These are phyloP conservation scores for Luffa acutangula DNA, from an alignment of 306 rosid genomes.

Conservation along the genomic window DNA sequence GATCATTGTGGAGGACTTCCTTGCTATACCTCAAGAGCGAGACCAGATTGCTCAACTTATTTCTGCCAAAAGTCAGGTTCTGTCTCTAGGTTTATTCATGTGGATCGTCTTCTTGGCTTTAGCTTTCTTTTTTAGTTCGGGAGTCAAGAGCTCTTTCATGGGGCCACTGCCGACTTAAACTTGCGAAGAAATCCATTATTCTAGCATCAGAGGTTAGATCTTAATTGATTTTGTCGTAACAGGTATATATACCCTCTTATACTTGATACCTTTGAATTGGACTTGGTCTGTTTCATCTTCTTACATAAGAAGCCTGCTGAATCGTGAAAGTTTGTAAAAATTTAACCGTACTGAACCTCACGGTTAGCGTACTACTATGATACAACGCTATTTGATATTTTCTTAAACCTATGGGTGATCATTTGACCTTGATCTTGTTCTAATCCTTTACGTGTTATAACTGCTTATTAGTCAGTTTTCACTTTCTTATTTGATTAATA, in stretches of 20 bases:
- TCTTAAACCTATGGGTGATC: neutral
- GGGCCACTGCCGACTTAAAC: slow-evolving; percentile 50
- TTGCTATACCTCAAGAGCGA: slow-evolving; percentile 21
- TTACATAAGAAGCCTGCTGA: neutral
- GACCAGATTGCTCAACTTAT: slow-evolving; percentile 18
- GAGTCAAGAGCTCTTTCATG: slow-evolving; percentile 2
- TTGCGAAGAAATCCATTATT: neutral
- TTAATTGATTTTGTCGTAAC: neutral
- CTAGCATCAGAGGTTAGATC: slow-evolving; percentile 11
- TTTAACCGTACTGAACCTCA: neutral
- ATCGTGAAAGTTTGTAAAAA: neutral
- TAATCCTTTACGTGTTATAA: neutral
- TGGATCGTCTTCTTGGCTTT: slow-evolving; percentile 32
- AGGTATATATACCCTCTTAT: neutral
- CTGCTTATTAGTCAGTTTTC: neutral
- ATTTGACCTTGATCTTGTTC: neutral
- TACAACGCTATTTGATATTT: neutral
- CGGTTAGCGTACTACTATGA: neutral
- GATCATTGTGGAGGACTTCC: slow-evolving; percentile 26
- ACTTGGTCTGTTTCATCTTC: neutral
- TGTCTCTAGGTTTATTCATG: slow-evolving; percentile 24
- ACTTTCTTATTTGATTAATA: neutral
- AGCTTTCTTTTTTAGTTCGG: slow-evolving; percentile 26
- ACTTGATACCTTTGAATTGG: neutral
- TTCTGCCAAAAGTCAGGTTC: slow-evolving; percentile 19